A percentile compares a stretch with the other conserved stretches of the same genome.
Conservation (phyloP, 306 rosid species). For the Ormosia emarginata region DNA sequence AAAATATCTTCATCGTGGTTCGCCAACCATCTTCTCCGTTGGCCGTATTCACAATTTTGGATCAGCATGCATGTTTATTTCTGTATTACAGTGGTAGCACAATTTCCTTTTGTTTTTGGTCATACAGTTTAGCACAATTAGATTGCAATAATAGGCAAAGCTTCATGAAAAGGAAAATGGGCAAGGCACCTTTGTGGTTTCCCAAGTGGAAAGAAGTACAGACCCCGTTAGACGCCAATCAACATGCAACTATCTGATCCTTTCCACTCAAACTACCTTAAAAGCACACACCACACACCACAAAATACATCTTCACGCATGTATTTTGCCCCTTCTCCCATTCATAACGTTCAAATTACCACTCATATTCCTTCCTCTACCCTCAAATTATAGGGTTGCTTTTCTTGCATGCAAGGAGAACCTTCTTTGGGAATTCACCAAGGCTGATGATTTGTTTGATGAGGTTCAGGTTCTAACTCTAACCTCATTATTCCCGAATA, state of each 20-base stretch:
- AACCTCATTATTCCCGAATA: background rate
- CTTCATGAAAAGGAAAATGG: background rate
- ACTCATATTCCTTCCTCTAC: constrained; percentile 5
- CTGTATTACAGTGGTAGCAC: background rate
- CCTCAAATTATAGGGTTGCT: background rate
- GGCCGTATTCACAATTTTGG: constrained; percentile 6
- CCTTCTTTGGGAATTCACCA: constrained; percentile 32
- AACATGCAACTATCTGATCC: constrained; percentile 46
- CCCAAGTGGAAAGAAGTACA: constrained; percentile 13
- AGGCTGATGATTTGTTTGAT: constrained; percentile 9
- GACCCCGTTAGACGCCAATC: too few species aligned
- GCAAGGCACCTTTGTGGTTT: background rate
- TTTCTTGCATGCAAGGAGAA: constrained; percentile 9
- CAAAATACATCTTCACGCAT: background rate
- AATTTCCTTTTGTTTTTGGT: background rate
- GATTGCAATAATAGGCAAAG: constrained; percentile 2
- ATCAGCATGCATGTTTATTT: background rate
- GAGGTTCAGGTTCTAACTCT: constrained; percentile 17
- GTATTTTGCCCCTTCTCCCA: background rate
- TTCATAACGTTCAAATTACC: constrained; percentile 25
- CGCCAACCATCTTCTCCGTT: constrained; percentile 1
- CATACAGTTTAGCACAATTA: background rate
- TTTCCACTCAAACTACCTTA: constrained; percentile 15
- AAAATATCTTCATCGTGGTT: background rate
- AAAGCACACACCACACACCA: constrained; percentile 42